These are phyloP conservation scores for Vaccinium darrowii DNA, from an alignment of 148 eudicot genomes.

Conservation along the genomic window DNA sequence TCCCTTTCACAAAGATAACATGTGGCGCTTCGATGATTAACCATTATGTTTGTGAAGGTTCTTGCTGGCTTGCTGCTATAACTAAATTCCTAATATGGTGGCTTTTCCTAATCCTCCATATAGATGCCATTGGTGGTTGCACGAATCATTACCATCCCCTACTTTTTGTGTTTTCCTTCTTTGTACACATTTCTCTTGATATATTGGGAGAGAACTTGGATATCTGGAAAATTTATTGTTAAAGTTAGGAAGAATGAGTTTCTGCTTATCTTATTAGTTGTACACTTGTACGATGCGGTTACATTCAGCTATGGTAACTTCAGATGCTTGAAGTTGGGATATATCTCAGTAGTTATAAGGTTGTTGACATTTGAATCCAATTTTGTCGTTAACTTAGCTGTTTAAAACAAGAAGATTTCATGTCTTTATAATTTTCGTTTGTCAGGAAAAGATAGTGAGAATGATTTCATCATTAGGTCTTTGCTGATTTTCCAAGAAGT, in stretches of 20 bases:
- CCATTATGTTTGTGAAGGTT: constrained; percentile 7
- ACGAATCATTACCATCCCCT: not conserved
- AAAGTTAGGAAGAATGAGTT: not conserved
- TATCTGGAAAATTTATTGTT: not conserved
- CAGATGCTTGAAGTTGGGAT: not conserved
- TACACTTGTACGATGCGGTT: not conserved
- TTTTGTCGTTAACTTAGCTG: not conserved
- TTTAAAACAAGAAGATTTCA: not conserved
- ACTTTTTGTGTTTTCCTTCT: not conserved
- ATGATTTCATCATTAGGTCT: not conserved
- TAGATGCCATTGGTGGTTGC: constrained; percentile 6
- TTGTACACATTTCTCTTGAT: not conserved
- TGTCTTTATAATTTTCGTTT: not conserved
- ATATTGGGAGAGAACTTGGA: not conserved
- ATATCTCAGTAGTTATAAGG: not conserved
- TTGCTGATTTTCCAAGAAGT: not conserved
- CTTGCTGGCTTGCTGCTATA: constrained; percentile 8
- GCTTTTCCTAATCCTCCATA: not conserved
- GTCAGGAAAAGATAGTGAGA: not conserved
- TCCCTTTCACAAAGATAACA: not conserved
- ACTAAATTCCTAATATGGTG: not conserved
- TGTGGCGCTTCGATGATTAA: not conserved
- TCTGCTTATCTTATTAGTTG: not conserved
- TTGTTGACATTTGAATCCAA: not conserved
- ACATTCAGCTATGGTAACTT: not conserved